These are phyloP conservation scores for Pyricularia grisea DNA, from an alignment of 2,329 filamentous ascomycete genomes.

Conservation along the genomic window DNA sequence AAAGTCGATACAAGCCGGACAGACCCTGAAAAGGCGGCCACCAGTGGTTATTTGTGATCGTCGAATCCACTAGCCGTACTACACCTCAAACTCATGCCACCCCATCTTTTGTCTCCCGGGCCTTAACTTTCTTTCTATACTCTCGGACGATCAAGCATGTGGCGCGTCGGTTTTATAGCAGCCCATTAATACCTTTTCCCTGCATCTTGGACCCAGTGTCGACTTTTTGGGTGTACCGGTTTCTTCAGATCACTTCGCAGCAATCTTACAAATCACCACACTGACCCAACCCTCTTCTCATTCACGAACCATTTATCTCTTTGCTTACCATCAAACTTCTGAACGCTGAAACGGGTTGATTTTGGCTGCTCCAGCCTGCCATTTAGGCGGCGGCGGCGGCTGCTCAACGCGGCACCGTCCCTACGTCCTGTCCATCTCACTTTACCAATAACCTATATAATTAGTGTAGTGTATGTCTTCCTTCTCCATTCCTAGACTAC, in stretches of 20 bases:
- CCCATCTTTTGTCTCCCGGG: not conserved
- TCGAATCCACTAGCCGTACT: not conserved
- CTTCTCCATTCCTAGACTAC: not conserved
- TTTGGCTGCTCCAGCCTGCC: not conserved
- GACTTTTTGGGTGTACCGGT: not conserved
- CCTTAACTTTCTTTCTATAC: not conserved
- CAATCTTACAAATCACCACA: too few relatives aligned
- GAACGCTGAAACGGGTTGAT: not conserved
- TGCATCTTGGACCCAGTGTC: not conserved
- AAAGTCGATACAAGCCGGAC: not conserved
- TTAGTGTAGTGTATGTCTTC: not conserved
- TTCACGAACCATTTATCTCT: not conserved
- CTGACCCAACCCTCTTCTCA: not conserved
- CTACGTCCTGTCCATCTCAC: not conserved
- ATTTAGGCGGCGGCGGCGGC: not conserved
- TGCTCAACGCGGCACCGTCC: not conserved
- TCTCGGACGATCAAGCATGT: not conserved
- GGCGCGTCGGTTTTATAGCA: not conserved
- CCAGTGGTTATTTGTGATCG: not conserved
- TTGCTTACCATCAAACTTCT: not conserved
- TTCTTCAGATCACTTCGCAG: not conserved
- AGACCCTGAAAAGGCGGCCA: not conserved
- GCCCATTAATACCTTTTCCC: not conserved
- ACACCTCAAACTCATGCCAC: not conserved
- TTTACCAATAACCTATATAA: not conserved